Conservation (phyloP, 176 grass and related monocot species). For the Oropetium thomaeum region DNA sequence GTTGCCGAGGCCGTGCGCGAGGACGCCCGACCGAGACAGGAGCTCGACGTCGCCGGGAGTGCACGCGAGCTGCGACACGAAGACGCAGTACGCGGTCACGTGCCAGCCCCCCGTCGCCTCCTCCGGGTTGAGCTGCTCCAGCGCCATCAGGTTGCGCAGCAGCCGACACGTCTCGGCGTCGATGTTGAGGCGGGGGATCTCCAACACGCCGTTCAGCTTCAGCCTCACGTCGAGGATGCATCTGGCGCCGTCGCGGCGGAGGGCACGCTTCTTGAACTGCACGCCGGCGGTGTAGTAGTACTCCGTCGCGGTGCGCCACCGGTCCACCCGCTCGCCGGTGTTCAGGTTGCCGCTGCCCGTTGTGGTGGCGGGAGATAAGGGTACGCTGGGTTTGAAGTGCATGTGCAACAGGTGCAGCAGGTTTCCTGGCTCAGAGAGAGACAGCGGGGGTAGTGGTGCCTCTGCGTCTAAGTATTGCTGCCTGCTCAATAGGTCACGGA, state of each 20-base stretch:
- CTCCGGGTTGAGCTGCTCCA: slow-evolving; percentile 12
- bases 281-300: slow-evolving; percentile 1
- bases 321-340: background rate
- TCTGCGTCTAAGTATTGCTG: background rate
- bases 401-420: too few relatives aligned
- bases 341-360: too few relatives aligned
- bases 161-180: slow-evolving; percentile 1
- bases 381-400: too few relatives aligned
- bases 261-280: background rate
- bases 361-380: too few relatives aligned
- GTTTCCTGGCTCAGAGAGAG: too few relatives aligned
- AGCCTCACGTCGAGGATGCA: slow-evolving; percentile 19
- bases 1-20: slow-evolving; percentile 1
- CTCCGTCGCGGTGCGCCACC: slow-evolving; percentile 22
- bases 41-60: background rate
- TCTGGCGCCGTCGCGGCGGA: rapidly evolving
- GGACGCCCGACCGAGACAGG: background rate
- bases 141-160: slow-evolving; percentile 26
- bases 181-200: slow-evolving; percentile 1
- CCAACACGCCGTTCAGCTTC: background rate
- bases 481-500: background rate
- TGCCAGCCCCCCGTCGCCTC: background rate
- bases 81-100: slow-evolving; percentile 25
- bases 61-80: slow-evolving; percentile 18
- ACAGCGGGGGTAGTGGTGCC: too few relatives aligned